Evolutionary conservation across 2,329 filamentous ascomycete genomes (phyloP), one percentile per base, ranked within the genome.

Genomic region (Phialophora expanda): DNA sequence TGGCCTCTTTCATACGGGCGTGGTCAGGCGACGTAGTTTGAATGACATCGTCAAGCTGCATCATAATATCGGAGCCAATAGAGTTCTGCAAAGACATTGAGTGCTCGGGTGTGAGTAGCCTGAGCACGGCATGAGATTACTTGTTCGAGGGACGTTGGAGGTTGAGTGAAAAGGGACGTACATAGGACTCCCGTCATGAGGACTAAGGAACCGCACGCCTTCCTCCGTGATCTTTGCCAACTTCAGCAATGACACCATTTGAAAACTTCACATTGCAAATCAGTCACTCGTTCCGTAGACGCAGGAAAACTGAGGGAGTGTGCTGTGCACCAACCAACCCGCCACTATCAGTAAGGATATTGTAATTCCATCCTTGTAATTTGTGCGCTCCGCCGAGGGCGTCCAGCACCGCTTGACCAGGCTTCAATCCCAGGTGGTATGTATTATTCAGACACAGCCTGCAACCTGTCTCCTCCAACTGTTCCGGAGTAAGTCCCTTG

Each of bases 41-140:
- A 59, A 99, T 90, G 14, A 99, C 96, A 78, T 99, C 96, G 82
- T 99, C 95, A 3, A 99, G 88, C 79, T 99, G 96, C 96, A 99
- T 99, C 71, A 98, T 97, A 73, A 99, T 98, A 79, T 99, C 95
- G 69, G 92, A 96, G 70, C 95, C 95, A 74, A 99, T 99, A 62
- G 90, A 94, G 79, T 99, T 98, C 77, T 99, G 95, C 3, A 99
- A 85, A 11, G 89, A 90, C 73, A 99, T 97, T 0, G 95, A 98
- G 81, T 98, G 94, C 78, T 99, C 96, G 0, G 95, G 95, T 0
- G 95, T 99, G 55, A 99, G 87, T 11, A 99, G 88, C 84, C 84
- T 86, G 22, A 46, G 30, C 28, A 55, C n/a, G 44, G 32, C 34
- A 34, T 32, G 51, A 38, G 56, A 44, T 58, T 44, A 30, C 32